phyloP scores from a whole-genome alignment of 106 monocot genomes.

The Triglochin maritima region DNA sequence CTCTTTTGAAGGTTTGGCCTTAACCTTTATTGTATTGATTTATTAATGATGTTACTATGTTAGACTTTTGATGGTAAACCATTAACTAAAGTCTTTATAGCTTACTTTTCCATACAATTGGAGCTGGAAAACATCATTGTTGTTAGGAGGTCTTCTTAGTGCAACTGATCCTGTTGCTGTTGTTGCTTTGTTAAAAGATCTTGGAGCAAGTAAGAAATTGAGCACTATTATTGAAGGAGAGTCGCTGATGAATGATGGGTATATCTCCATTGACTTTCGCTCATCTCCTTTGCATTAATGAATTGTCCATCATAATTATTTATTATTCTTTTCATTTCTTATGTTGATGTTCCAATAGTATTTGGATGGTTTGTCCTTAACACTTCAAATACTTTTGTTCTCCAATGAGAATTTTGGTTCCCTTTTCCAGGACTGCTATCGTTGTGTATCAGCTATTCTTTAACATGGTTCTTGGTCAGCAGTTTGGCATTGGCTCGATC shows the following conservation, averaged over 20 bases:
- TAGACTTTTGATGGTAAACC: not conserved
- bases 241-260: conserved; percentile 99
- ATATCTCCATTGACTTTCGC: conserved; percentile 2
- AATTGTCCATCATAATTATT: too few relatives aligned
- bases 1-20: conserved; percentile 53
- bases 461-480: conserved; percentile 72
- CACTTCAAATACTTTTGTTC: too few relatives aligned
- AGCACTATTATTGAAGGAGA: conserved; percentile 99
- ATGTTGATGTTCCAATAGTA: too few relatives aligned
- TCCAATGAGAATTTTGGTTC: not conserved
- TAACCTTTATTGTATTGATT: not conserved
- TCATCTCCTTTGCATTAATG: not conserved
- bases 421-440: conserved; percentile 71
- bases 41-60: not conserved
- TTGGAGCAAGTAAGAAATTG: conserved; percentile 98
- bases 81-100: conserved; percentile 20
- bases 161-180: conserved; percentile 99
- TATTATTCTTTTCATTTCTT: too few relatives aligned
- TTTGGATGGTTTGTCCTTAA: too few relatives aligned
- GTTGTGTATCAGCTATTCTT: conserved; percentile 96
- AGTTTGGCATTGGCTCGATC: conserved; percentile 50
- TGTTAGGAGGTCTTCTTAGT: conserved; percentile 93
- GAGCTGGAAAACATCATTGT: conserved; percentile 87
- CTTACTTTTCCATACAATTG: conserved; percentile 77
- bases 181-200: conserved; percentile 92